phyloP scores from a whole-genome alignment of 169 alveolate genomes.

The Plasmodium chabaudi region DNA sequence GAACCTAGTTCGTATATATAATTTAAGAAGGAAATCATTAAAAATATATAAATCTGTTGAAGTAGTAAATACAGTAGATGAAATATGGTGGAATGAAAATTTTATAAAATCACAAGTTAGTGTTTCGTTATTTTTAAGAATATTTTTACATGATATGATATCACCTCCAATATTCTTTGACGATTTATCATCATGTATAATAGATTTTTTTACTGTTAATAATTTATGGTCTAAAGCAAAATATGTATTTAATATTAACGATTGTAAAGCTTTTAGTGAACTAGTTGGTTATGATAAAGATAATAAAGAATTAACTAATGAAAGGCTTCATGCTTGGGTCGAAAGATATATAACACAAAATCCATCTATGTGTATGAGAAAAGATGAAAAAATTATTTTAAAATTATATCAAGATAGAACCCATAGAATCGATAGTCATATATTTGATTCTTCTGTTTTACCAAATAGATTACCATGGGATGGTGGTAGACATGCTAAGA shows the following conservation, averaged over 20 bases:
- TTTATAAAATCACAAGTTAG: conserved; percentile 85
- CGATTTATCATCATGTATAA: conserved; percentile 84
- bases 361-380: conserved; percentile 80
- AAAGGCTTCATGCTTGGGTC: conserved; percentile 84
- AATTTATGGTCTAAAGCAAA: conserved; percentile 83
- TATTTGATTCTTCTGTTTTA: conserved; percentile 78
- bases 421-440: conserved; percentile 84
- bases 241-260: conserved; percentile 85
- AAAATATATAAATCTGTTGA: conserved; percentile 50
- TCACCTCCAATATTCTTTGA: conserved; percentile 87
- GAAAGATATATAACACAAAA: conserved; percentile 80
- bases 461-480: conserved; percentile 93
- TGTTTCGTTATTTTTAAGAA: conserved; percentile 83
- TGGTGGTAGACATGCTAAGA: conserved; percentile 91
- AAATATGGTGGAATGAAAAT: conserved; percentile 87
- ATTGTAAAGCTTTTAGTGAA: conserved; percentile 78
- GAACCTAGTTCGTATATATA: conserved; percentile 84
- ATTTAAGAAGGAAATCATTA: conserved; percentile 76
- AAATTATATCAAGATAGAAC: conserved; percentile 82
- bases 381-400: conserved; percentile 79
- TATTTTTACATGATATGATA: conserved; percentile 81
- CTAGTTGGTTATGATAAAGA: conserved; percentile 80
- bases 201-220: conserved; percentile 80
- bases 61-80: conserved; percentile 75
- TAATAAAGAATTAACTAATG: conserved; percentile 55